Base-by-base conservation (phyloP, 2,329 filamentous ascomycete genomes). In the Eutypa lata region DNA sequence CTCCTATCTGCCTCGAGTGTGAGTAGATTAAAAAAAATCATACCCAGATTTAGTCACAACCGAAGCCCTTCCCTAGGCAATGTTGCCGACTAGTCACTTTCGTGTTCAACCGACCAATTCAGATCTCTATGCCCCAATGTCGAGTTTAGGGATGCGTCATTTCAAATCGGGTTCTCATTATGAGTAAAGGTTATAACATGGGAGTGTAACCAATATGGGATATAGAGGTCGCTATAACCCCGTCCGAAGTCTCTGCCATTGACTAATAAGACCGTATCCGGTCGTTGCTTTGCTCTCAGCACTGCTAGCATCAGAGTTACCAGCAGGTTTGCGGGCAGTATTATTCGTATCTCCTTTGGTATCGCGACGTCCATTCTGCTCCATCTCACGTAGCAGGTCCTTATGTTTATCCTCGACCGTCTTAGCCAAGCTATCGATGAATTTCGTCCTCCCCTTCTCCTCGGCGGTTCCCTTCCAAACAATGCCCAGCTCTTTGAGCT, bases 401-500 rank as follows among this genome's bases (percentile, higher is more conserved):
- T 73, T 73, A 57, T 81, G 81, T 53, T 76, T 77, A 58, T 97
- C 93, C 65, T 97, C 91, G 1, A 96, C 90, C 71, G 90, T 80
- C 74, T 86, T 91, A 33, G 86, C 84, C 62, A 99, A 70, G 49
- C 81, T 80, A 58, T 97, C 93, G 18, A 99, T 86, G 67, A 97
- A 91, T 64, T 84, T 89, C 10, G 75, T 74, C 50, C 94, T 79
- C 6, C 91, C 90, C 72, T 90, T 95, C 69, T 97, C 94, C 73
- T 99, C 94, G 0, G 90, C 88, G 2, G 94, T 97, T n/a, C 91
- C 91, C 68, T 89, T 93, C 92, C 94, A 99, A 21, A 99, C 86
- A n/a, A 74, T 74, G 3, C 85, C 84, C 57, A 97, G 73, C 57
- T 86, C 81, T 64, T 91, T 87, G 52, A 97, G 77, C 65, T 89